Evolutionary conservation across 2,329 filamentous ascomycete species (phyloP), one percentile per base, ranked within the genome.

Genomic region (Penicillium sp.): DNA sequence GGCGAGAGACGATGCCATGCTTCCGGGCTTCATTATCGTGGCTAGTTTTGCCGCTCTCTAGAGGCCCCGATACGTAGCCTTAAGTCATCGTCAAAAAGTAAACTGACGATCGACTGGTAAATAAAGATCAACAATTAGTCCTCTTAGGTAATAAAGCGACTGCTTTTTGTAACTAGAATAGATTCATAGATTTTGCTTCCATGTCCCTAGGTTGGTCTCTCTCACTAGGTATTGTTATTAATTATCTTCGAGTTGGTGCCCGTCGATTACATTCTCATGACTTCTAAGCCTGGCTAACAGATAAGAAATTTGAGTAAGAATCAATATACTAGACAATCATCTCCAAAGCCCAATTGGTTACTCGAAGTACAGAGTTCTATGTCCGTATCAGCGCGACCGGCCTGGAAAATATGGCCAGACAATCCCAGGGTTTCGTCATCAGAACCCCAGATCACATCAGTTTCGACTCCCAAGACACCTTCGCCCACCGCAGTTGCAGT

Each of bases 371-470:
- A 31, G 31, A 31, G 7, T 31, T 31, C 7, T 27, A 27, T 27
- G 24, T 27, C 24, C 24, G 24, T 2, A 27, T 24, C 19, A 44
- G 22, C 24, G 6, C 16, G 16, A 18, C 27, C n/a, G 22, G 1
- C 31, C 39, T 40, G 54, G 56, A 58, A 58, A 50, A 27, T 39
- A 11, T 47, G 49, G 40, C 49, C 49, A 54, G 54, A 50, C 52
- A 55, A 37, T 50, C 27, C 27, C 33, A 27, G 39, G 39, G 53
- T 64, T 62, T 66, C 66, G 66, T 68, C 66, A 68, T 68, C 57
- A 14, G 33, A 55, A 19, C 40, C 43, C 57, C 50, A 24, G 56
- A 68, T 68, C 66, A 68, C 66, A 68, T 67, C 66, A 68, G 50
- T 47, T 60, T 35, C 14, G 49, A 33, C 51, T 52, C 14, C 53